These are phyloP conservation scores for Zoysia japonica DNA, from an alignment of 176 grass and related monocot genomes.

Conservation along the genomic window DNA sequence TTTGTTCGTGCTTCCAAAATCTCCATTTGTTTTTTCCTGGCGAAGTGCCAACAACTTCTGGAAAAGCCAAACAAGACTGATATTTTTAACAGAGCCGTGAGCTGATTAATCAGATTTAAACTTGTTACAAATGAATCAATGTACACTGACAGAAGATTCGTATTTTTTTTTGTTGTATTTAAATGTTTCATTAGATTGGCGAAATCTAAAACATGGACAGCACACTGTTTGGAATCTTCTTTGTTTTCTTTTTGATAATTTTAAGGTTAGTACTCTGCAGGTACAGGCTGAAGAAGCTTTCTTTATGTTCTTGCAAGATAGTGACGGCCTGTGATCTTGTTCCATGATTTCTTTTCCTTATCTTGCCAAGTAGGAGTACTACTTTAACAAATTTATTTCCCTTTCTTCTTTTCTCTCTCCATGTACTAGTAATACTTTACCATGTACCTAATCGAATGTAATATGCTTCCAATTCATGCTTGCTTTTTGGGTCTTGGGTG, in stretches of 20 bases:
- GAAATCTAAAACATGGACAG: slow-evolving; percentile 25
- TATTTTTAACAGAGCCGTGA: background rate
- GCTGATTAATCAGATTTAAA: slow-evolving; percentile 10
- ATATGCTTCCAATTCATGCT: slow-evolving; percentile 16
- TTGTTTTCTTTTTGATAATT: slow-evolving; percentile 41
- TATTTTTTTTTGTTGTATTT: background rate
- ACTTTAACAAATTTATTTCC: slow-evolving; percentile 23
- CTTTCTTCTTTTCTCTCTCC: slow-evolving; percentile 5
- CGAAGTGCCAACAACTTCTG: slow-evolving; percentile 32
- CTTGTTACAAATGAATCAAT: background rate
- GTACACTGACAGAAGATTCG: background rate
- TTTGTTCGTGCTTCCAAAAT: slow-evolving; percentile 48
- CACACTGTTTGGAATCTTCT: slow-evolving; percentile 27
- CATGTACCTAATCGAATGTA: slow-evolving; percentile 36
- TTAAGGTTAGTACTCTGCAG: slow-evolving; percentile 55
- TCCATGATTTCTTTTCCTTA: slow-evolving; percentile 37
- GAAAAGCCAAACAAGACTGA: slow-evolving; percentile 26
- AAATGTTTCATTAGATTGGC: background rate
- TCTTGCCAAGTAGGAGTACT: slow-evolving; percentile 25
- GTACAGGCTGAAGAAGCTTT: slow-evolving; percentile 15
- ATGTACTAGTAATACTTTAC: slow-evolving; percentile 31
- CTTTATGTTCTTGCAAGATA: slow-evolving; percentile 42
- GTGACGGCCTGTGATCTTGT: slow-evolving; percentile 40
- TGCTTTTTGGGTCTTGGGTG: slow-evolving; percentile 22
- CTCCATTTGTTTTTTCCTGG: slow-evolving; percentile 37